phyloP scores from a whole-genome alignment of 257 asterid genomes.

The Capsicum pubescens region DNA sequence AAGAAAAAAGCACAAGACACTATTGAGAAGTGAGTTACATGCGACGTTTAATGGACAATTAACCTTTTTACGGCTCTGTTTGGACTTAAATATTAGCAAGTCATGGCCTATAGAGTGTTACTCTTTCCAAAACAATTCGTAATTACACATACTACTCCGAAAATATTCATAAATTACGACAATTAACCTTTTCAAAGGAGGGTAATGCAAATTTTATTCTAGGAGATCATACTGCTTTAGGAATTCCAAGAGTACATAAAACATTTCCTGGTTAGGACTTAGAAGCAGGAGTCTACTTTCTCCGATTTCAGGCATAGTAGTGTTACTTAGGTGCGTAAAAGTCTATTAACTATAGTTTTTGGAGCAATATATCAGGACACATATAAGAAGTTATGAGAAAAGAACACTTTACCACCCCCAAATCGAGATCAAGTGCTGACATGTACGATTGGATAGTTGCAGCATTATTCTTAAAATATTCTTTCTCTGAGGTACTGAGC shows the following conservation, averaged over 20 bases:
- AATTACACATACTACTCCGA: not conserved
- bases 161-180: not conserved
- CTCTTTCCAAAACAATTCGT: constrained; percentile 1
- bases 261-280: no score
- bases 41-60: not conserved
- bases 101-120: not conserved
- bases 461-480: constrained; percentile 73
- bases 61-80: not conserved
- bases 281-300: not conserved
- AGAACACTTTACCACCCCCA: constrained; percentile 70
- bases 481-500: constrained; percentile 70
- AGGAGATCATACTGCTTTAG: not conserved
- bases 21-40: constrained; percentile 13
- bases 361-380: not conserved
- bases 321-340: not conserved
- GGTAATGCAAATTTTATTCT: not conserved
- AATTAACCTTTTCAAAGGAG: not conserved
- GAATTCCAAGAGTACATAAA: constrained; percentile 15
- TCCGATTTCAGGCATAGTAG: not conserved
- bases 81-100: not conserved
- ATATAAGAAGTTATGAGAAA: constrained; percentile 15
- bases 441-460: constrained; percentile 70
- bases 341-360: not conserved
- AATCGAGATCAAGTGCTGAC: constrained; percentile 68
- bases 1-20: not conserved